Base-by-base conservation (phyloP, 116 monocot genomes). In the Phalaenopsis hybrid region DNA sequence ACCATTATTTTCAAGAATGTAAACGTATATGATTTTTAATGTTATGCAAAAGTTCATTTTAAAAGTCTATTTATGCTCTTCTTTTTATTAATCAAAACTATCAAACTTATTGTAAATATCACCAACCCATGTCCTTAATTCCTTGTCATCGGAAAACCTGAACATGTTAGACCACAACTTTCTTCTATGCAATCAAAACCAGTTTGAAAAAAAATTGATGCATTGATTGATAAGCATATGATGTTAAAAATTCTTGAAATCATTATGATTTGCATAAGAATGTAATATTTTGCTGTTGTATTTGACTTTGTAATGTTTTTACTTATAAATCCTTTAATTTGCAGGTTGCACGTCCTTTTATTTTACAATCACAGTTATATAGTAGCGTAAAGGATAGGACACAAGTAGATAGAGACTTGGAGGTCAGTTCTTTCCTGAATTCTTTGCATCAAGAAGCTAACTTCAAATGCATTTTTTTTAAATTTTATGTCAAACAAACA, bases 351-450 rank as follows among this genome's bases (percentile, higher is more conserved):
- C 41, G 88, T 16, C 96, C 93, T 85, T 93, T 96, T 78, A 84
- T 93, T 80, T 86, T 96, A 69, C 88, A 83, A 8, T 91, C 91
- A 21, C 96, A 96, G 78, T 81, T 96, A 57, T 96, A 96, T 68
- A 96, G 93, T 68, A 89, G 92, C 61, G 79, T 96, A 65, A 92
- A 88, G 80, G 88, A 96, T 84, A 90, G 96, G 85, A 93, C 93
- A 34, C 96, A 93, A 82, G 96, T 96, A 80, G 96, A 96, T 70
- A 86, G 96, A 86, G 96, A 96, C 34, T 83, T 96, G 78, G 93
- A 96, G 96, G 96, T 92, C 65, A 57, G 78, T 13, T 85, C 67
- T 83, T 63, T 57, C 58, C 46, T 77, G 50, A 21, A 18, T 51
- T 77, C 51, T 43, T 50, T 77, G 77, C 6, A 46, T 75, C 18